A percentile compares a stretch with the other conserved stretches of the same genome.
Conservation (phyloP, 352 stramenopile species). For the Pythium pyrilobum region DNA sequence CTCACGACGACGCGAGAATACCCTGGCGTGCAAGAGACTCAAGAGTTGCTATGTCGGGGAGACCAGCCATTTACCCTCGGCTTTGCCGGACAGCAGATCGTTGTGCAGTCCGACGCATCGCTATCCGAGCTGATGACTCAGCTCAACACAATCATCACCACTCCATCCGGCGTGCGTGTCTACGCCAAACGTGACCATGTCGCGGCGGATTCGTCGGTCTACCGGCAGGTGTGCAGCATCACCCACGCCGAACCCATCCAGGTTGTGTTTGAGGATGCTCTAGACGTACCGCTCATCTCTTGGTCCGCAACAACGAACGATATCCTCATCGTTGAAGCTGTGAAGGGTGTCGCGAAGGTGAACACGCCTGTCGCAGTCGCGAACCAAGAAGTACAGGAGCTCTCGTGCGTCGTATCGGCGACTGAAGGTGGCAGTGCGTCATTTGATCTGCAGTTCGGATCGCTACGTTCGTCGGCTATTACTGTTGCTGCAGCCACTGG, state of each 20-base stretch:
- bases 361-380: conserved; percentile 35
- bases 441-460: conserved; percentile 53
- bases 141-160: conserved; percentile 47
- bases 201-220: conserved; percentile 21
- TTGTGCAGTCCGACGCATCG: conserved; percentile 36
- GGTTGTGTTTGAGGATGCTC: conserved; percentile 62
- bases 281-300: conserved; percentile 36
- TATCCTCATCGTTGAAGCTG: conserved; percentile 49
- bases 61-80: conserved; percentile 38
- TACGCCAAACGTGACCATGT: conserved; percentile 27
- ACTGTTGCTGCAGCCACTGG: conserved; percentile 32
- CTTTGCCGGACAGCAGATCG: conserved; percentile 20
- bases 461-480: conserved; percentile 17
- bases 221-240: conserved; percentile 58
- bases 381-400: conserved; percentile 53
- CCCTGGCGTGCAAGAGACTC: conserved; percentile 63
- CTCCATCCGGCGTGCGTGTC: conserved; percentile 32
- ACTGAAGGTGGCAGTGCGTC: conserved; percentile 20
- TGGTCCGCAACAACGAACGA: conserved; percentile 59
- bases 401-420: conserved; percentile 45
- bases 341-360: conserved; percentile 37
- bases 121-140: conserved; percentile 41
- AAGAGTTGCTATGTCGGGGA: conserved; percentile 56
- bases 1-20: conserved; percentile 48
- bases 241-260: conserved; percentile 28